Evolutionary conservation across 495 filamentous ascomycete genomes (phyloP), one percentile per base, ranked within the genome.

Genomic region (Xylaria flabelliformis): DNA sequence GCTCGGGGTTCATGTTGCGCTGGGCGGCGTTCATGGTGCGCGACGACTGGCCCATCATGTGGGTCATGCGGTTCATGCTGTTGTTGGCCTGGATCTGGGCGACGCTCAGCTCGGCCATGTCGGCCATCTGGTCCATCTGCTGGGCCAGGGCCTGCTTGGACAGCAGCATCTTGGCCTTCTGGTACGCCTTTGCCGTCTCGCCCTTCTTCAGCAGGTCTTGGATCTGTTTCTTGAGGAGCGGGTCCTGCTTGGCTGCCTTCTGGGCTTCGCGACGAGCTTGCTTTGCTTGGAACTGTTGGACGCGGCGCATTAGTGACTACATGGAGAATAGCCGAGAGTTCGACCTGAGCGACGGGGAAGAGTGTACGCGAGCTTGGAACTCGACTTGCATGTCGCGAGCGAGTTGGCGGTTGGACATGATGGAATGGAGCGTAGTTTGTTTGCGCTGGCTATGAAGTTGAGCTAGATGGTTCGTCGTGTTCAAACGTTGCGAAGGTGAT

Each of bases 191-290:
- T 32, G 91, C 91, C 68, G 93, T 94, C 76, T 95, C 93, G 79
- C 85, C 85, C 64, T 86, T 86, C 76, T 86, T 88, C 80, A 86
- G 91, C 84, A 85, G 88, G 84, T 92, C 94, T 80, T 95, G 93
- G 75, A 95, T 87, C 81, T 95, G 94, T 77, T 91, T 89, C 84
- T 94, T 93, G 80, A 95, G 89, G 34, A 90, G 85, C 70, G 89
- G 91, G 80, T 94, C 93, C 80, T 95, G 93, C 81, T 94, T 94
- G 67, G 89, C 88, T 21, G 93, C 93, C 80, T 94, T 94, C 70
- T 88, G 88, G 13, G 93, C 90, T 83, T 95, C 92, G 73, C 93
- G 85, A 69, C 93, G 93, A 67, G 94, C 88, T 80, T 93, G 91
- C 80, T 95, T 95, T 29, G 93, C 90, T 70, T 93, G 94, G 85